Evolutionary conservation across 2,329 filamentous ascomycete genomes (phyloP).

Genomic region (Pseudocercospora fuligena): DNA sequence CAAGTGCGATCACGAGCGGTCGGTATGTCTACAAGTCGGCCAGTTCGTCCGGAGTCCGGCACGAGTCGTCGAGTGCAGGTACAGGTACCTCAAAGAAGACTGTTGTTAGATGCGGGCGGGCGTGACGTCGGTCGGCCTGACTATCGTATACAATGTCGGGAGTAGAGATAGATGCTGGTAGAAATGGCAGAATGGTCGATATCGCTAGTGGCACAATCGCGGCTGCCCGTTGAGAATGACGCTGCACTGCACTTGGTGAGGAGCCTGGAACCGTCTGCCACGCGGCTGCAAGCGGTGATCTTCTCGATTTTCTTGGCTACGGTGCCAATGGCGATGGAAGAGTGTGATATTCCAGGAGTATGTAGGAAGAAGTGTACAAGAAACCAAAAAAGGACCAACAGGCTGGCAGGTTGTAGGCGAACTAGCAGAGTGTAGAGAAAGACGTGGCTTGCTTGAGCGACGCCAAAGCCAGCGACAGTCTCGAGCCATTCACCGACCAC

Average conservation of each 20-base stretch:
- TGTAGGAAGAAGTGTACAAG: neutral
- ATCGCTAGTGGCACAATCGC: slow-evolving; percentile 15
- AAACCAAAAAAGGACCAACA: neutral
- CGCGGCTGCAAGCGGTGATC: neutral
- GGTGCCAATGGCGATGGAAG: neutral
- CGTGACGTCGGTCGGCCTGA: neutral
- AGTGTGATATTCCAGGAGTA: neutral
- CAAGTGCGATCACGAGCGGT: slow-evolving; percentile 3
- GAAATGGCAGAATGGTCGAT: neutral
- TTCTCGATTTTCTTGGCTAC: neutral
- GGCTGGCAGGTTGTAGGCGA: neutral
- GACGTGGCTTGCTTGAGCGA: neutral
- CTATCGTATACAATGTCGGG: neutral
- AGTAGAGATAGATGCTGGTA: neutral
- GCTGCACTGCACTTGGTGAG: neutral
- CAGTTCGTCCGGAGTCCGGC: slow-evolving; percentile 7
- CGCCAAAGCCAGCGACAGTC: neutral
- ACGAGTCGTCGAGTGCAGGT: neutral
- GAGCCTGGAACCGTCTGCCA: neutral
- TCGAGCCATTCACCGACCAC: neutral
- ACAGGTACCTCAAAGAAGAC: neutral
- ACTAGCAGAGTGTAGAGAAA: neutral
- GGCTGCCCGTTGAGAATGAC: slow-evolving; percentile 19
- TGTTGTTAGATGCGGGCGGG: neutral
- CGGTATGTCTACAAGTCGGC: neutral